Base-by-base conservation (phyloP, 2,329 filamentous ascomycete genomes). In the Xenosphaeropsis pyriputrescens region DNA sequence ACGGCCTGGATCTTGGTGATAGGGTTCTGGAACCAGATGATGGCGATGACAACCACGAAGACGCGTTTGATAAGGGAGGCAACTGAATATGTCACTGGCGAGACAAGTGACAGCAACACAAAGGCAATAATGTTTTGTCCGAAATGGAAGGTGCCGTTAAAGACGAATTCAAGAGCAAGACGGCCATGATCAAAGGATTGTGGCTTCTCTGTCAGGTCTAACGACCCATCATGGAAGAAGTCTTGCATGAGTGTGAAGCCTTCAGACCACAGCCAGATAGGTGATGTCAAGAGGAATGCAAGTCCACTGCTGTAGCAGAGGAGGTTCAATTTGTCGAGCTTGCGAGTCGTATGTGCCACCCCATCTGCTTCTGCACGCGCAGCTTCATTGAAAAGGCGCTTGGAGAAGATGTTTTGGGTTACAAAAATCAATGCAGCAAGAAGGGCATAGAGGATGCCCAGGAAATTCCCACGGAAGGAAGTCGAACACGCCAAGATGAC, bases 351-450 rank as follows among this genome's bases (percentile, higher is more conserved):
- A 11, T 67, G 60, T 1, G 70, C 67, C 26, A 67, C 58, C 1
- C 72, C 72, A 38, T 94, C 85, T 6, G 78, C 75, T 59, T 95
- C 89, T 2, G 85, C 83, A 41, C 78, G 78, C 6, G 85, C 80
- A 6, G 85, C 85, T 54, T 95, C 88, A 57, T 95, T 98, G 67
- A 98, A 98, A 8, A 98, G 75, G 47, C 85, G 85, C 61, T 98
- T 98, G 15, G 89, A 96, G 47, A 95, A 93, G 40, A 98, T 98
- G 55, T 98, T 98, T 55, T 98, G 91, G 0, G 86, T 91, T 29
- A 98, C 91, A 54, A 98, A 98, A 46, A 96, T 81, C 39, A 96
- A 65, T 6, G 91, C 85, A n/a, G 85, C 88, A 26, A 85, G 65
- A 29, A 98, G 79, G 3, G 91, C 88, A 51, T 88, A 89, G 9